Conservation (phyloP, 2,329 filamentous ascomycete species). For the Clonostachys sp. region DNA sequence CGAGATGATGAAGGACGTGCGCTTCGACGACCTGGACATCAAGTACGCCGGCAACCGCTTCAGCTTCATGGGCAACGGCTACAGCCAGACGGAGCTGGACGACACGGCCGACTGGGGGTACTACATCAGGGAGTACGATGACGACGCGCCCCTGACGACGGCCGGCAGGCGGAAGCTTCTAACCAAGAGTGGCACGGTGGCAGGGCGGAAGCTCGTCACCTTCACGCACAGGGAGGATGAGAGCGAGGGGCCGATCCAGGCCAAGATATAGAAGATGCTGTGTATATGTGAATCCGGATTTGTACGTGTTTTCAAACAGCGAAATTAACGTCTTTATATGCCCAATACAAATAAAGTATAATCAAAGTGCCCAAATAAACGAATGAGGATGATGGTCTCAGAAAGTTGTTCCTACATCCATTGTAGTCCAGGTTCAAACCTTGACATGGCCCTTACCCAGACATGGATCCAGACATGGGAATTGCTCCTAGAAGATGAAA, state of each 20-base stretch:
- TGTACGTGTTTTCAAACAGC: not conserved
- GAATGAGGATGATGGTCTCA: too few species aligned
- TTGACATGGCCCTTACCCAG: too few species aligned
- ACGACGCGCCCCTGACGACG: slow-evolving; percentile 8
- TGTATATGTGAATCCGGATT: not conserved
- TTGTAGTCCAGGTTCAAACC: too few species aligned
- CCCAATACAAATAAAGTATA: too few species aligned
- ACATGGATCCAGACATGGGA: too few species aligned
- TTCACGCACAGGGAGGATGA: slow-evolving; percentile 7
- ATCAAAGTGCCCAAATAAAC: too few species aligned
- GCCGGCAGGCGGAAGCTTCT: slow-evolving; percentile 10
- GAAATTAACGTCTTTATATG: not conserved
- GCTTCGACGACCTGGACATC: slow-evolving; percentile 43
- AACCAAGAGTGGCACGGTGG: slow-evolving; percentile 15
- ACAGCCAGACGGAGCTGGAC: slow-evolving; percentile 30
- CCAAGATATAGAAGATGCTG: not conserved
- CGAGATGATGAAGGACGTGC: slow-evolving; percentile 25
- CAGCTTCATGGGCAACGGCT: slow-evolving; percentile 43
- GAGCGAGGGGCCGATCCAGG: not conserved
- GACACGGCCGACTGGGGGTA: slow-evolving; percentile 17
- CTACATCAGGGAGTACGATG: slow-evolving; percentile 12
- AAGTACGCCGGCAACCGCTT: slow-evolving; percentile 37
- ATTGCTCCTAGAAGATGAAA: too few species aligned
- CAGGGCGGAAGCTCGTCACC: slow-evolving; percentile 1
- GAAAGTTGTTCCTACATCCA: too few species aligned